Base-by-base conservation (phyloP, 495 filamentous ascomycete species). In the Niebla homalea region DNA sequence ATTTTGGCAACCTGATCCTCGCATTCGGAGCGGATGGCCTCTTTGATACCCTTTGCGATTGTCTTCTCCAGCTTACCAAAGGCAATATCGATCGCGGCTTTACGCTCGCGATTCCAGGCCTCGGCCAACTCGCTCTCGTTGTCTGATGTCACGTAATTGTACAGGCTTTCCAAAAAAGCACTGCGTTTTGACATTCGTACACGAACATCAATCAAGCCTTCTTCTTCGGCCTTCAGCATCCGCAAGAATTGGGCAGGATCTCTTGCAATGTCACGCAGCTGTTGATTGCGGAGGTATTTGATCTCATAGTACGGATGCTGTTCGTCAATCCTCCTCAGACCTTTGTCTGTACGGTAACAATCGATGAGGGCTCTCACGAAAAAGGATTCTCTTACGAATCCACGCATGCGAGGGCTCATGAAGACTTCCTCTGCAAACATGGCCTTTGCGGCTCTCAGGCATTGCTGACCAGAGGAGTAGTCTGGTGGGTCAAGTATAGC, bases 251-350 rank as follows among this genome's bases (percentile, higher is more conserved):
- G 74, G 56, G 94, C 90, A 10, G 92, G 92, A 16, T 81, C 80
- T 19, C 74, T 76, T 6, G 87, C 85, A 53, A 97, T 79, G 52
- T 92, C 83, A 32, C 68, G 70, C 47, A 96, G 77, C 41, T 81
- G 83, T 61, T 94, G 88, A 57, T 92, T 85, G 36, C 85, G 77
- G 16, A 97, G 80, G 53, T 98, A 98, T 59, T 98, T 98, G 69
- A 98, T 89, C 63, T 95, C 92, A 63, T 95, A 95, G 64, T 92
- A 97, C 0, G 86, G 88, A 60, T 96, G 87, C 32, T 94, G 80
- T 44, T 97, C 93, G 53, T 95, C 90, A 57, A 98, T 97, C 59
- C 84, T 84, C 32, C 83, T 82, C n/a, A 93, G 70, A 23, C 92
- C 92, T 62, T 96, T 97, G 42, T 95, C 89, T 8, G 92, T 98